A percentile compares a stretch with the other conserved stretches of the same genome.
These are phyloP conservation scores for Aspergillus ruber DNA, from an alignment of 2,329 filamentous ascomycete genomes.

Conservation along the genomic window DNA sequence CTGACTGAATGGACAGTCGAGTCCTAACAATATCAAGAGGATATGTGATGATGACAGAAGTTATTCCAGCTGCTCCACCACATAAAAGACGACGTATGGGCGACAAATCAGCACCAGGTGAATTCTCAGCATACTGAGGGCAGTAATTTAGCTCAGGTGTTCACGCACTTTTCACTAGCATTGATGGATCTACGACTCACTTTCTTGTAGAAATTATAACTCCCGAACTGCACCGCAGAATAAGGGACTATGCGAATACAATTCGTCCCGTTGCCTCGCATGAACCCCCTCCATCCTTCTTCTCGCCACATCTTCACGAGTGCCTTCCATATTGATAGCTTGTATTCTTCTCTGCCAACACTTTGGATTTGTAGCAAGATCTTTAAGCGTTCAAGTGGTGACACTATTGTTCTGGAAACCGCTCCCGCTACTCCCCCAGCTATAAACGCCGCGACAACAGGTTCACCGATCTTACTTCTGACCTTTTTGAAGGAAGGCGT, in stretches of 20 bases:
- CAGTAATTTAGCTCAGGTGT: conserved; percentile 2
- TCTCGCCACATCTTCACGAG: conserved; percentile 93
- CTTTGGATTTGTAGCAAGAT: conserved; percentile 97
- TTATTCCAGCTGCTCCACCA: conserved; percentile 86
- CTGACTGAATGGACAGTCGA: conserved; percentile 88
- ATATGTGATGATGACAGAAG: conserved; percentile 90
- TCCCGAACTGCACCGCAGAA: conserved; percentile 95
- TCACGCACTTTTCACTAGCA: background rate
- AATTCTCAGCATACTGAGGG: conserved; percentile 64
- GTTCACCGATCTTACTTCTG: conserved; percentile 59
- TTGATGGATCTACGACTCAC: conserved; percentile 47
- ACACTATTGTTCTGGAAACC: conserved; percentile 95
- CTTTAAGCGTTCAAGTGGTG: conserved; percentile 89
- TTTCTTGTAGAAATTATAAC: conserved; percentile 94
- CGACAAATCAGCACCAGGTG: conserved; percentile 66
- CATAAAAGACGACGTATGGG: conserved; percentile 75
- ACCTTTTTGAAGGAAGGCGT: conserved; percentile 16
- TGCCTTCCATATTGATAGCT: conserved; percentile 81
- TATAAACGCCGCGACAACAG: conserved; percentile 84
- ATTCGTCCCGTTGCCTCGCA: conserved; percentile 97
- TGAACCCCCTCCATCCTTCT: conserved; percentile 94
- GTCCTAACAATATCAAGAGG: conserved; percentile 97
- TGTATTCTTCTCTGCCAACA: conserved; percentile 83
- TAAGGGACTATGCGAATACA: conserved; percentile 98
- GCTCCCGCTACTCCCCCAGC: conserved; percentile 91